Evolutionary conservation across 441 rosid species (phyloP), one percentile per base, ranked within the genome.

Genomic region (Sinapis alba): DNA sequence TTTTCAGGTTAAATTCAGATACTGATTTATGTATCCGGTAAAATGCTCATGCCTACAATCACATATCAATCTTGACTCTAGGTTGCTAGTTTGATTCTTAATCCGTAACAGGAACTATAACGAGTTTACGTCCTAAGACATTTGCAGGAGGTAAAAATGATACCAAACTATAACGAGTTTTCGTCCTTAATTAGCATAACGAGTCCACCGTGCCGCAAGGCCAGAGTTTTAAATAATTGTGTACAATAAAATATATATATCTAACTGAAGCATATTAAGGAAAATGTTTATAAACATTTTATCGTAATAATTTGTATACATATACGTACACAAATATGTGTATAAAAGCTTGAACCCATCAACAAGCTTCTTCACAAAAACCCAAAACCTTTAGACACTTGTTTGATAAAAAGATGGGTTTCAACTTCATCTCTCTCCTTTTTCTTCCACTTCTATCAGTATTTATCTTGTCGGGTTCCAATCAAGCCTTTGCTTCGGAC

Each of bases 381-480:
- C 70, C 56, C 71, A 87, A 47, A 69, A 83, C 85, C 85, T 1
- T 30, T 72, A 16, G 77, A 80, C 2, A 47, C 68, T 12, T 78
- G 12, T 20, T 60, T 80, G 62, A 79, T 81, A 41, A 41, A 85
- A 10, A 74, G 41, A 24, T 87, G 90, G 85, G 81, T 71, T 3
- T 6, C 65, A 11, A 85, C 80, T 69, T 36, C 83, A 34, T 79
- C 87, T 1, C 84, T 83, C 66, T 86, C 90, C 60, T 38, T 83
- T 56, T 36, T 59, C 26, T 41, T 26, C 32, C 75, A 4, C 28
- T 70, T 56, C 19, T 63, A 13, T 18, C 41, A 41, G 34, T 57
- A 26, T n/a, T n/a, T n/a, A 68, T 73, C 70, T 54, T 78, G 78
- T 54, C 66, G 30, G 56, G 65, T 41, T 28, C 38, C 23, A 5